phyloP scores from a whole-genome alignment of 164 flowering plant species.

The Hamamelis virginiana region DNA sequence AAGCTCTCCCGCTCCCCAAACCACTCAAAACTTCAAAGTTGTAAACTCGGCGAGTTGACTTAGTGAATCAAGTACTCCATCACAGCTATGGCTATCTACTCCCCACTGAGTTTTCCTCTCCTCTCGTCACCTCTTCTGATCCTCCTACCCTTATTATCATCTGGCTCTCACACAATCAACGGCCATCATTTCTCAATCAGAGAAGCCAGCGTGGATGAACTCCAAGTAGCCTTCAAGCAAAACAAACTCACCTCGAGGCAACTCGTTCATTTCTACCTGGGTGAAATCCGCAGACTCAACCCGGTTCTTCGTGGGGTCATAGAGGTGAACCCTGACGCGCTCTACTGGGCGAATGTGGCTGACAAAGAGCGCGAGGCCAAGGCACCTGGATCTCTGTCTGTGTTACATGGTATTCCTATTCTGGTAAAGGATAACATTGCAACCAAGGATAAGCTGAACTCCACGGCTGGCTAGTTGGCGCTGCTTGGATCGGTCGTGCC shows the following conservation, averaged over 20 bases:
- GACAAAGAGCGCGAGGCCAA: conserved; percentile 32
- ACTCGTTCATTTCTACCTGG: conserved; percentile 46
- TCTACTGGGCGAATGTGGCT: conserved; percentile 40
- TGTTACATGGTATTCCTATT: conserved; percentile 61
- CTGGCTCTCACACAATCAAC: background rate
- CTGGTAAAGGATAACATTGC: conserved; percentile 51
- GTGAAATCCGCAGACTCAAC: conserved; percentile 37
- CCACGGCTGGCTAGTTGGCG: no score
- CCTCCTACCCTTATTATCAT: background rate
- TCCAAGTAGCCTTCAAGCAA: conserved; percentile 43
- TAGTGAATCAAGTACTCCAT: no score
- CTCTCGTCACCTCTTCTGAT: background rate
- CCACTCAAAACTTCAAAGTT: no score
- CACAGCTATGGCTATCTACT: no score
- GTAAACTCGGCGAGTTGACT: no score
- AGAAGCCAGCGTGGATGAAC: conserved; percentile 51
- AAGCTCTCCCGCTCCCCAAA: no score
- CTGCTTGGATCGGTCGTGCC: no score
- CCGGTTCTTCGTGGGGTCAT: conserved; percentile 43
- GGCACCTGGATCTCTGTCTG: background rate
- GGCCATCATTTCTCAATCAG: conserved; percentile 21
- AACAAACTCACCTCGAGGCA: conserved; percentile 53
- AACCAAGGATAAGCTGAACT: no score
- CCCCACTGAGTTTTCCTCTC: no score
- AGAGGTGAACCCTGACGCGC: conserved; percentile 68